Percentiles rank a stretch among this genome's conserved stretches.
phyloP scores from a whole-genome alignment of 1,284 basidiomycete genomes.

The Gomphus bonarii region DNA sequence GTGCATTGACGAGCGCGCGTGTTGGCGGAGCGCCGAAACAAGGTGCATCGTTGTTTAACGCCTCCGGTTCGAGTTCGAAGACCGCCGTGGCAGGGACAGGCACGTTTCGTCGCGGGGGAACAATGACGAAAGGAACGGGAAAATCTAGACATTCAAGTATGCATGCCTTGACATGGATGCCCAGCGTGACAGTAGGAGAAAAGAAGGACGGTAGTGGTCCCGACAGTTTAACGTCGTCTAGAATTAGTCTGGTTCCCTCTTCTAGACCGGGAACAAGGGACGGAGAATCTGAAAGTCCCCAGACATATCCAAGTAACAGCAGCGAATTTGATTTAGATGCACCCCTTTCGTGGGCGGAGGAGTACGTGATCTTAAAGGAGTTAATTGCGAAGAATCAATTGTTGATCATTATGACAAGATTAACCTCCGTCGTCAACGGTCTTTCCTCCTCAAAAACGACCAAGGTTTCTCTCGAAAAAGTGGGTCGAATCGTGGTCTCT shows the following conservation, averaged over 20 bases:
- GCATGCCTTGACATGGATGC: slow-evolving; percentile 61
- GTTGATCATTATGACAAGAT: slow-evolving; percentile 31
- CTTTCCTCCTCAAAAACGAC: slow-evolving; percentile 44
- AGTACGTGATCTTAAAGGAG: slow-evolving; percentile 35
- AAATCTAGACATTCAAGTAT: slow-evolving; percentile 37
- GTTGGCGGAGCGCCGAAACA: neutral
- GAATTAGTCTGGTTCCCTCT: slow-evolving; percentile 26
- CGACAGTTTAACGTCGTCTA: slow-evolving; percentile 32
- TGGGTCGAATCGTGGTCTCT: slow-evolving; percentile 20
- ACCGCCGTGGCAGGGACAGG: slow-evolving; percentile 4
- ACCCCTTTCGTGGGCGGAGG: slow-evolving; percentile 63
- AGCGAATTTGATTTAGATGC: slow-evolving; percentile 29
- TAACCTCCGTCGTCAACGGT: slow-evolving; percentile 67
- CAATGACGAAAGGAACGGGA: slow-evolving; percentile 41
- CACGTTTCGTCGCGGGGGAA: slow-evolving; percentile 27
- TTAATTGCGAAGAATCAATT: neutral
- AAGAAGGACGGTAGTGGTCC: slow-evolving; percentile 36
- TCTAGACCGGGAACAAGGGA: slow-evolving; percentile 17
- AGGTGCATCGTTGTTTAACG: neutral
- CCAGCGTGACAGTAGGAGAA: slow-evolving; percentile 52
- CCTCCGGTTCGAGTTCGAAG: neutral
- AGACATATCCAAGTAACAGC: slow-evolving; percentile 29
- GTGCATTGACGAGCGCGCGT: neutral
- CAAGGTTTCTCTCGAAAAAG: slow-evolving; percentile 78
- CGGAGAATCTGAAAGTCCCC: slow-evolving; percentile 7